These are phyloP conservation scores for Castanea crenata DNA, from an alignment of 306 rosid species.

Conservation along the genomic window DNA sequence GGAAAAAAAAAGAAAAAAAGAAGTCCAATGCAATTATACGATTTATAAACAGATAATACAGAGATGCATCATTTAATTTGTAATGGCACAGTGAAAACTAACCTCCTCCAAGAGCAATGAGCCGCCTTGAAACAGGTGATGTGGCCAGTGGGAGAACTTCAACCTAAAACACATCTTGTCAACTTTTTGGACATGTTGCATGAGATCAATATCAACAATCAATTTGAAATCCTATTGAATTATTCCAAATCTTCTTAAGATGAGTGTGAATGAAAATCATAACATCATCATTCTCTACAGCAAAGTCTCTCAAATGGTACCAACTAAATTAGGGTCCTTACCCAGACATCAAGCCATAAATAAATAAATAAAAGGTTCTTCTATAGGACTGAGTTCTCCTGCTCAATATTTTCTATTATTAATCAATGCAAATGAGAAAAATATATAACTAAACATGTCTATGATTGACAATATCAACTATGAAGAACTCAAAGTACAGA, in stretches of 20 bases:
- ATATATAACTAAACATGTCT: too few relatives aligned
- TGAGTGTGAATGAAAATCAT: background rate
- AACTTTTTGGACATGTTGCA: too few relatives aligned
- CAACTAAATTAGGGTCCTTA: background rate
- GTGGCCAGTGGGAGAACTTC: slow-evolving; percentile 25
- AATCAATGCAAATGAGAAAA: too few relatives aligned
- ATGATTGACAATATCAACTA: too few relatives aligned
- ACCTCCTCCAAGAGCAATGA: slow-evolving; percentile 27
- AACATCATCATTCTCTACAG: background rate
- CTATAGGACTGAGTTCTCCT: background rate
- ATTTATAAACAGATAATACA: too few relatives aligned
- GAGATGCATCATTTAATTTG: background rate
- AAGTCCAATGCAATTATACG: too few relatives aligned
- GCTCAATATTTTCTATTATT: background rate
- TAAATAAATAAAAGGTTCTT: background rate
- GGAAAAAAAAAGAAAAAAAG: too few relatives aligned
- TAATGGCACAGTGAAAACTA: background rate
- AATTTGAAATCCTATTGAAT: background rate
- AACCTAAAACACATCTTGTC: slow-evolving; percentile 10
- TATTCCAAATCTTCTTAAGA: background rate
- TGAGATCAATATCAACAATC: background rate
- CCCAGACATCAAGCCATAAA: background rate
- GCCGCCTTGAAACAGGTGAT: slow-evolving; percentile 22
- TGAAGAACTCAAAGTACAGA: background rate
- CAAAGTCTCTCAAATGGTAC: background rate